Evolutionary conservation across 176 grass and related monocot species (phyloP).

Genomic region (Hordeum vulgare): DNA sequence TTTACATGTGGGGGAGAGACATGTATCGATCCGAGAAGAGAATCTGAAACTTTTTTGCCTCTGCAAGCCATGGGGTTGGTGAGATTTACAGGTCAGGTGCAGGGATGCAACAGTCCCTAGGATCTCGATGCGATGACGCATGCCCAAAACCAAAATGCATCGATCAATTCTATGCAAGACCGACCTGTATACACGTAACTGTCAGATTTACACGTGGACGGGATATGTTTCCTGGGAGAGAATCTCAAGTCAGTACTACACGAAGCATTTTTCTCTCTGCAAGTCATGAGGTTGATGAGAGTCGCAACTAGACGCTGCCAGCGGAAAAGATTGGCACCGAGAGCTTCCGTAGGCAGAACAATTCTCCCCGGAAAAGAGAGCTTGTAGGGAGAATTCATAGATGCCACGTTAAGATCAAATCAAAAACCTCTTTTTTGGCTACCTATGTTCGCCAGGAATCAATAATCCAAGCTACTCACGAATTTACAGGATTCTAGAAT

Average conservation of each 20-base stretch:
- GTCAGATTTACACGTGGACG: neutral
- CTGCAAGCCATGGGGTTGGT: neutral
- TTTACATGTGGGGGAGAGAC: neutral
- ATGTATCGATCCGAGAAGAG: neutral
- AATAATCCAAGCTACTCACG: neutral
- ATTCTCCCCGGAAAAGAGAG: neutral
- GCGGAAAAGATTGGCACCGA: neutral
- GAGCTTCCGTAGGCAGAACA: neutral
- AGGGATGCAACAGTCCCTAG: neutral
- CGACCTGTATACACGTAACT: neutral
- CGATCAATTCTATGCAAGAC: slow-evolving; percentile 1
- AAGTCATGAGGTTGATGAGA: slow-evolving; percentile 24
- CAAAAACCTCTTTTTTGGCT: neutral
- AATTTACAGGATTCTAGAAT: neutral
- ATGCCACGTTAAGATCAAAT: neutral
- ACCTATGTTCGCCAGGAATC: neutral
- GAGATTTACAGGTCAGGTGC: slow-evolving; percentile 14
- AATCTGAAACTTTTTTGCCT: neutral
- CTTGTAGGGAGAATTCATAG: neutral
- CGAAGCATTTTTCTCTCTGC: neutral
- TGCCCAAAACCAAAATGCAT: neutral
- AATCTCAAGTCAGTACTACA: neutral
- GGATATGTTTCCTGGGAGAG: neutral
- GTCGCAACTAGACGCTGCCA: neutral
- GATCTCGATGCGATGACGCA: slow-evolving; percentile 18